These are phyloP conservation scores for Globisporangium sylvaticum DNA, from an alignment of 352 stramenopile genomes.

Conservation along the genomic window DNA sequence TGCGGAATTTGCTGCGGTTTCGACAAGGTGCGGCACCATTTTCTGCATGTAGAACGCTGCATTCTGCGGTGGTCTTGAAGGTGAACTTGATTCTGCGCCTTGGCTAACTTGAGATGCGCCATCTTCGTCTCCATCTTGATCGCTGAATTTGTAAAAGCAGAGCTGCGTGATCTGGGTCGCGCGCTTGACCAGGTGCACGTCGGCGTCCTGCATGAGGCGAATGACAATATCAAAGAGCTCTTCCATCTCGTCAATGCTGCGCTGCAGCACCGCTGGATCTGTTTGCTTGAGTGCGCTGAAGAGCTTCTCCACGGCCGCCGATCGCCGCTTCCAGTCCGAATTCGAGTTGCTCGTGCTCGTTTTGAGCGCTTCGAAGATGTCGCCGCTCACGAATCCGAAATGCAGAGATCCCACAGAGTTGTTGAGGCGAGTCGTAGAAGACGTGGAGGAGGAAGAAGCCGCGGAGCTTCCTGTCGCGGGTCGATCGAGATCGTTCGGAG, in stretches of 20 bases:
- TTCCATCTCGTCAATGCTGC: slow-evolving; percentile 22
- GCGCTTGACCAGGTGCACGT: slow-evolving; percentile 64
- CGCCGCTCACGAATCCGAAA: slow-evolving; percentile 47
- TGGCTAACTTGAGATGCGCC: neutral
- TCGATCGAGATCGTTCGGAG: neutral
- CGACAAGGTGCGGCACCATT: slow-evolving; percentile 44
- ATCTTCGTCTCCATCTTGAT: slow-evolving; percentile 13
- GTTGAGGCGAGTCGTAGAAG: neutral
- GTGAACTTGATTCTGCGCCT: neutral
- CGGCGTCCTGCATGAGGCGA: slow-evolving; percentile 57
- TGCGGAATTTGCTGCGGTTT: slow-evolving; percentile 49
- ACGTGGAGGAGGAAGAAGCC: neutral
- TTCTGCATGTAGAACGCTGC: slow-evolving; percentile 33
- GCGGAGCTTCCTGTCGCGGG: neutral
- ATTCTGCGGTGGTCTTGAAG: neutral
- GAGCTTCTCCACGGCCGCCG: slow-evolving; percentile 53
- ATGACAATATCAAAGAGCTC: slow-evolving; percentile 42
- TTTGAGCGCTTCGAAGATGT: slow-evolving; percentile 33
- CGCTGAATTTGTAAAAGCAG: slow-evolving; percentile 43
- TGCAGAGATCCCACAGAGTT: slow-evolving; percentile 12
- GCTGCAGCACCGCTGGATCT: slow-evolving; percentile 14
- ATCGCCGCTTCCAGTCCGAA: slow-evolving; percentile 66
- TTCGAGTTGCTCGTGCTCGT: slow-evolving; percentile 53
- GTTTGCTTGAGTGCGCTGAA: slow-evolving; percentile 37
- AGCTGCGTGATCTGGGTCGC: slow-evolving; percentile 54